A percentile compares a stretch with the other conserved stretches of the same genome.
Conservation (phyloP, 2,329 filamentous ascomycete genomes). For the Paramyrothecium roridum region DNA sequence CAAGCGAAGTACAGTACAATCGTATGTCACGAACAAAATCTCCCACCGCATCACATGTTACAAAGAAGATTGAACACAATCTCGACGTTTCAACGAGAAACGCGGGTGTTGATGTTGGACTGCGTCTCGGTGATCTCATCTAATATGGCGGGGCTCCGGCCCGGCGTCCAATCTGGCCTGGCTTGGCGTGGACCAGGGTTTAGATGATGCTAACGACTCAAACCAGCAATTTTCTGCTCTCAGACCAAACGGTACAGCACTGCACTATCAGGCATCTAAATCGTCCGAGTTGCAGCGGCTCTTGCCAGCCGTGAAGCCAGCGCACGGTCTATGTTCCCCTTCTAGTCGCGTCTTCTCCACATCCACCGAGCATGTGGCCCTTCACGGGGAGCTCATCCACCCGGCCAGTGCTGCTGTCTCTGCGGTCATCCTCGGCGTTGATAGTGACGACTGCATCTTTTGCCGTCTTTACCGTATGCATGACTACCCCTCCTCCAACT, state of each 20-base stretch:
- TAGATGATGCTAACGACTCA: not conserved
- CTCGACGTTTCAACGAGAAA: too few relatives aligned
- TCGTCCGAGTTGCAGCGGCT: not conserved
- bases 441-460: slow-evolving; percentile 28
- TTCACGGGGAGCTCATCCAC: slow-evolving; percentile 7
- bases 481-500: not conserved
- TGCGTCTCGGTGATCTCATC: not conserved
- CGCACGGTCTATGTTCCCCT: not conserved
- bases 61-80: too few relatives aligned
- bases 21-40: too few relatives aligned
- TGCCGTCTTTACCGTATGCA: slow-evolving; percentile 29
- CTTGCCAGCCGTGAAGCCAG: not conserved
- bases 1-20: too few relatives aligned
- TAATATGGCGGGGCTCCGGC: not conserved
- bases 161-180: not conserved
- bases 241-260: too few relatives aligned
- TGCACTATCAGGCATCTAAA: too few relatives aligned
- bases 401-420: slow-evolving; percentile 21
- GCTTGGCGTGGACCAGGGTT: not conserved
- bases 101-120: not conserved
- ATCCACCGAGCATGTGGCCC: not conserved
- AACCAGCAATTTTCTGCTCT: not conserved
- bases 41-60: too few relatives aligned
- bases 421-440: slow-evolving; percentile 26
- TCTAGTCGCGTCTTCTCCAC: not conserved